phyloP scores from a whole-genome alignment of 495 filamentous ascomycete species.

The Aspergillus biplanus region DNA sequence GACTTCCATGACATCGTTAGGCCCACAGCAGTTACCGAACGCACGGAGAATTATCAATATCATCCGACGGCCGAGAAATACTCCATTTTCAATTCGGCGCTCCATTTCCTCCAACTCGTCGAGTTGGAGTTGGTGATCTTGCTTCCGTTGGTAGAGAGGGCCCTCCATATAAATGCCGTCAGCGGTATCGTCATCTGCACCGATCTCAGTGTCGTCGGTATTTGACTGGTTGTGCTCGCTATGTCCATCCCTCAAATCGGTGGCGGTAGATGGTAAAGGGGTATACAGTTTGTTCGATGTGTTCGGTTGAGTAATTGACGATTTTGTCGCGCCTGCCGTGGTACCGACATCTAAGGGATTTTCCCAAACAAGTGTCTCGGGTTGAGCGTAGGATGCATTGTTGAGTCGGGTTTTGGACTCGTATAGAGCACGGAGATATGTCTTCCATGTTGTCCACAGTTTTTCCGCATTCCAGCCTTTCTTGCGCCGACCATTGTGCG shows the following conservation, averaged over 20 bases:
- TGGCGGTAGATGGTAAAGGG: constrained; percentile 28
- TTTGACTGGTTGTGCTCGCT: constrained; percentile 1
- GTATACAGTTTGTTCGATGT: constrained; percentile 33
- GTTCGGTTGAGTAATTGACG: not conserved
- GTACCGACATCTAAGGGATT: constrained; percentile 36
- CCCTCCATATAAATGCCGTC: constrained; percentile 26
- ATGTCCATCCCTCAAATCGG: constrained; percentile 2
- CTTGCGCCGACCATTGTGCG: constrained; percentile 65
- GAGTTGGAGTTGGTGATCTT: constrained; percentile 11
- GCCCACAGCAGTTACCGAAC: constrained; percentile 45
- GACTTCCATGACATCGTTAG: constrained; percentile 42
- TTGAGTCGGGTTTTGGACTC: constrained; percentile 57
- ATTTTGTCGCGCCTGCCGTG: not conserved
- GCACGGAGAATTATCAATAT: constrained; percentile 45
- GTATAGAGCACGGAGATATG: constrained; percentile 55
- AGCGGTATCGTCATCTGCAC: constrained; percentile 7
- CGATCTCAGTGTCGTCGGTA: constrained; percentile 3
- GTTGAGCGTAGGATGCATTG: constrained; percentile 22
- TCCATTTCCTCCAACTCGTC: constrained; percentile 26
- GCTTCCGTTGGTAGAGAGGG: constrained; percentile 18
- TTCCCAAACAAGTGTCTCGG: constrained; percentile 37
- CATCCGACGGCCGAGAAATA: constrained; percentile 49
- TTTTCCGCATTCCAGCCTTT: constrained; percentile 66
- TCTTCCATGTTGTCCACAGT: constrained; percentile 50
- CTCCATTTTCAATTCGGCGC: constrained; percentile 43